Percentiles rank a stretch among this genome's conserved stretches.
Evolutionary conservation across 2,329 filamentous ascomycete species (phyloP).

Genomic region (Grosmannia huntii): DNA sequence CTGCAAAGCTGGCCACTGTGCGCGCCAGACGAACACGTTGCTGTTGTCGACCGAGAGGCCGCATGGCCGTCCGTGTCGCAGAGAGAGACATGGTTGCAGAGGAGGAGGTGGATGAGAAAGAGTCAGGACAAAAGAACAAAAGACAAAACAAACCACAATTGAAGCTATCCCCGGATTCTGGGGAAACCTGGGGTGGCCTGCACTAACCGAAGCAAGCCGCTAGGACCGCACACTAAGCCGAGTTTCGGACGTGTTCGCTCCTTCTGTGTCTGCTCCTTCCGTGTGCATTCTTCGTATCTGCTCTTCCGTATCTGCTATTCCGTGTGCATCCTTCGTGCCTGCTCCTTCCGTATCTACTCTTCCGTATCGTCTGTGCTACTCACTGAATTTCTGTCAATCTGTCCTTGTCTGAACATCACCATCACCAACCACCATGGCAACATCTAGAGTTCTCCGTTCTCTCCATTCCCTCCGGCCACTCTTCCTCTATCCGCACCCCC

Average conservation of each 20-base stretch:
- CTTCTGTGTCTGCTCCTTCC: too few relatives aligned
- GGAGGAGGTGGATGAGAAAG: too few relatives aligned
- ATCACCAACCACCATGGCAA: too few relatives aligned
- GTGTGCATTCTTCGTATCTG: too few relatives aligned
- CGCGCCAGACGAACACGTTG: not conserved
- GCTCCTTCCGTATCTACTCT: too few relatives aligned
- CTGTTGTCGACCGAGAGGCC: not conserved
- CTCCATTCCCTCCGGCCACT: not conserved
- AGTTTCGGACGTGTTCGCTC: not conserved
- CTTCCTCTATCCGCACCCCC: not conserved
- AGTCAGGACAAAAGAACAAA: too few relatives aligned
- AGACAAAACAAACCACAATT: too few relatives aligned
- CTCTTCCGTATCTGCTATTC: too few relatives aligned
- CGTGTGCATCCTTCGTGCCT: too few relatives aligned
- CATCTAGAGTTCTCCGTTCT: not conserved
- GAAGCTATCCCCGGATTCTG: not conserved
- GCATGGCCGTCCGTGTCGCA: not conserved
- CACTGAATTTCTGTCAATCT: too few relatives aligned
- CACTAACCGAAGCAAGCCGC: not conserved
- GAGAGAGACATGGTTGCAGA: not conserved
- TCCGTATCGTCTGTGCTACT: too few relatives aligned
- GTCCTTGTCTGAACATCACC: too few relatives aligned
- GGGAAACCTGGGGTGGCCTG: not conserved
- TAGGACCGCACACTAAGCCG: not conserved
- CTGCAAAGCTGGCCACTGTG: slow-evolving; percentile 59